A percentile compares a stretch with the other conserved stretches of the same genome.
Conservation (phyloP, 2,329 filamentous ascomycete genomes). For the Pseudohalonectria lignicola region DNA sequence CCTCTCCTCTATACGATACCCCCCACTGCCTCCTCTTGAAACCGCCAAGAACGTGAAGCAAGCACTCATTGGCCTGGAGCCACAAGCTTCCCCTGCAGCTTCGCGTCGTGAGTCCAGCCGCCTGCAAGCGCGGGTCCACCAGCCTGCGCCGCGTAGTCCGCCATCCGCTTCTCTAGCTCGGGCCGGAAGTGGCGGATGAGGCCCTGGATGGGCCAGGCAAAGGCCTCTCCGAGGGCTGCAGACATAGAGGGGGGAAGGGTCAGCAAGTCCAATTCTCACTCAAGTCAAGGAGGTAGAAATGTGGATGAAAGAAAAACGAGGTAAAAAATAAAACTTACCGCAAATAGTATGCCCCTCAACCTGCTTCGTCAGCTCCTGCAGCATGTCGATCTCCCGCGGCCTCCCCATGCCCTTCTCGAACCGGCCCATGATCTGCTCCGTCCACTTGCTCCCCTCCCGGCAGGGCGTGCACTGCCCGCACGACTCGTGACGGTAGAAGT, state of each 20-base stretch:
- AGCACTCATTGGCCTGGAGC: constrained; percentile 50
- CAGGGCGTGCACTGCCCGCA: constrained; percentile 99
- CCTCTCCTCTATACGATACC: no score
- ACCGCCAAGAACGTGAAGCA: no score
- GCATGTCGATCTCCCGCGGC: constrained; percentile 94
- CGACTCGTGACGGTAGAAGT: constrained; percentile 97
- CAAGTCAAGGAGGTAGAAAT: no score
- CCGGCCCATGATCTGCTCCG: constrained; percentile 95
- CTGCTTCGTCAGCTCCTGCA: constrained; percentile 98
- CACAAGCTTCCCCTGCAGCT: constrained; percentile 70
- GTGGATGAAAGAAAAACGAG: neutral
- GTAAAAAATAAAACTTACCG: constrained; percentile 43
- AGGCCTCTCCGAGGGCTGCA: constrained; percentile 82
- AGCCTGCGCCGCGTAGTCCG: constrained; percentile 61
- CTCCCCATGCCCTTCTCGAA: constrained; percentile 87
- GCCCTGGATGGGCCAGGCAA: constrained; percentile 97
- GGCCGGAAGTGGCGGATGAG: constrained; percentile 97
- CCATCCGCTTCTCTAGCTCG: constrained; percentile 86
- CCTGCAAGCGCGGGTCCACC: constrained; percentile 72
- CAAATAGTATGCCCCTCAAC: constrained; percentile 99
- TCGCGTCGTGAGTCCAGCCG: constrained; percentile 71
- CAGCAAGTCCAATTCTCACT: constrained; percentile 10
- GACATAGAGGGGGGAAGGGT: constrained; percentile 11
- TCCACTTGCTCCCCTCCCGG: constrained; percentile 98
- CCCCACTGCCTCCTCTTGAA: neutral